Base-by-base conservation (phyloP, 345 rosid genomes). In the Murraya paniculata region DNA sequence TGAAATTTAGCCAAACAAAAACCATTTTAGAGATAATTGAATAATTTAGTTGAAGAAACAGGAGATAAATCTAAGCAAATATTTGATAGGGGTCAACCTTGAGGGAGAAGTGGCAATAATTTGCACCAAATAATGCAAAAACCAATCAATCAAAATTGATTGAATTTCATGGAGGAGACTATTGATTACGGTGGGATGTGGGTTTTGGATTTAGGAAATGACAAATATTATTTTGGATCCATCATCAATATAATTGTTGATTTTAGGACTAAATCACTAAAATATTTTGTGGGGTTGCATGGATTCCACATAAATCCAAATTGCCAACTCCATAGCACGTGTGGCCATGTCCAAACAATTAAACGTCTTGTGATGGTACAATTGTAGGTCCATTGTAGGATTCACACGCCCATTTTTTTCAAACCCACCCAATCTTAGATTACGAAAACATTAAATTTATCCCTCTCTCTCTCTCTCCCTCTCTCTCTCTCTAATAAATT, bases 301-400 rank as follows among this genome's bases (percentile, higher is more conserved):
- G 36, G n/a, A 65, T 22, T 64, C n/a, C 65, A 76, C 24, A 56
- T 31, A 33, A 5, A 60, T 68, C 78, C 71, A 81, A 81, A 73
- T 6, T 73, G 67, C 57, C 24, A 69, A 31, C 79, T 27, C 48
- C 67, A 45, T 22, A 56, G 64, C 81, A 78, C 73, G 79, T 74
- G 79, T 69, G 84, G 79, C 5, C 28, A 78, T 74, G 67, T 68
- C 75, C 84, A 75, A 61, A n/a, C 78, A 48, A 77, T 31, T 13
- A 55, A 64, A 72, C 41, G 28, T 50, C 18, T 35, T 67, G 18
- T 77, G 70, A 77, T 77, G 61, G n/a, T 59, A 58, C 24, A 64
- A 19, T 53, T 27, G 78, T 69, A 66, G 45, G 64, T 57, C 75
- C 36, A 57, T 48, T 28, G 33, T 22, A 1, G 72, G 80, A 74